These are phyloP conservation scores for Globisporangium polare DNA, from an alignment of 352 stramenopile genomes.

Conservation along the genomic window DNA sequence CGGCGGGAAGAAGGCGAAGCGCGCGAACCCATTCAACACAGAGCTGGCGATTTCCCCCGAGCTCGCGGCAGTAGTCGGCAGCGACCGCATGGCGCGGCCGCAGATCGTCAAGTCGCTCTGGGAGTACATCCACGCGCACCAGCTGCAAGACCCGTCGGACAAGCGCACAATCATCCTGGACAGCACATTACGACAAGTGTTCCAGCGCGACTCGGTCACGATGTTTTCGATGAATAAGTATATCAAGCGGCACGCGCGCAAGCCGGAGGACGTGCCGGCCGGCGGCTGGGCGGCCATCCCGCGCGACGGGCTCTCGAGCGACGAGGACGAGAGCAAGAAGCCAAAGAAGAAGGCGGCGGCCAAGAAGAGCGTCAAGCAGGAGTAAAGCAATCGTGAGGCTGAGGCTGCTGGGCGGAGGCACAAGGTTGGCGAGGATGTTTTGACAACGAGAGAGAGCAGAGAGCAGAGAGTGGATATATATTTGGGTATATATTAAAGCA, in stretches of 20 bases:
- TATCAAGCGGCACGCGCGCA: slow-evolving; percentile 83
- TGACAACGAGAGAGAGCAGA: not conserved
- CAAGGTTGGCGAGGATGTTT: too few species aligned
- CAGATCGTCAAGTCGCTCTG: slow-evolving; percentile 94
- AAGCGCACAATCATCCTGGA: slow-evolving; percentile 93
- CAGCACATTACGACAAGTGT: slow-evolving; percentile 76
- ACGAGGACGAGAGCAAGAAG: slow-evolving; percentile 69
- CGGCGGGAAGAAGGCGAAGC: slow-evolving; percentile 49
- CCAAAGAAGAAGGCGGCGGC: slow-evolving; percentile 19
- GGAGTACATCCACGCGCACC: slow-evolving; percentile 95
- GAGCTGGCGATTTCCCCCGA: slow-evolving; percentile 77
- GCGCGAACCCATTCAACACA: slow-evolving; percentile 65
- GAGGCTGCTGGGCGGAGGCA: too few species aligned
- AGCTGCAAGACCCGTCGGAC: slow-evolving; percentile 94
- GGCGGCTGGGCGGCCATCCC: slow-evolving; percentile 71
- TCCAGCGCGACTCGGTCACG: slow-evolving; percentile 81
- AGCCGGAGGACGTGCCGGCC: slow-evolving; percentile 53
- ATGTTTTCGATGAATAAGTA: slow-evolving; percentile 91
- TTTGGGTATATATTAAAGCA: not conserved
- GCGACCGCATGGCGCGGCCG: slow-evolving; percentile 80
- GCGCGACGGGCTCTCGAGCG: slow-evolving; percentile 73
- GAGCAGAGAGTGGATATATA: slow-evolving; percentile 2
- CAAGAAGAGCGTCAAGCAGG: slow-evolving; percentile 8
- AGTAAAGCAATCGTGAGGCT: not conserved
- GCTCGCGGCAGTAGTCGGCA: slow-evolving; percentile 72